Evolutionary conservation across 179 eudicot genomes (phyloP).

Genomic region (Gypsophila paniculata): DNA sequence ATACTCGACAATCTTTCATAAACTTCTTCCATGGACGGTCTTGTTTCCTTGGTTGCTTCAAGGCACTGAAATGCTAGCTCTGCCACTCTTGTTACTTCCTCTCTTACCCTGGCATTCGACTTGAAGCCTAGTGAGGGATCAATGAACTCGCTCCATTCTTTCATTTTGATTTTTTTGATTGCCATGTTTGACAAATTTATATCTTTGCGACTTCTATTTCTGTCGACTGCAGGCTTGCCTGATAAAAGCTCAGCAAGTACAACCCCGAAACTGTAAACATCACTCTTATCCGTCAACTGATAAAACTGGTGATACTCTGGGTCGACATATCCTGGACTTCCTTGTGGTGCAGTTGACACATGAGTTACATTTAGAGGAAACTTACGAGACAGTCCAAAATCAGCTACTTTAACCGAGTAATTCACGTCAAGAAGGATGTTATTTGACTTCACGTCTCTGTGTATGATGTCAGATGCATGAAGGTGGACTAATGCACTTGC

Average conservation of each 20-base stretch:
- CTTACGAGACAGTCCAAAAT: no score
- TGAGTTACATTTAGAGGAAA: slow-evolving; percentile 14
- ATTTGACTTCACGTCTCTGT: slow-evolving; percentile 23
- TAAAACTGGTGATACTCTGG: slow-evolving; percentile 24
- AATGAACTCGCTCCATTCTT: slow-evolving; percentile 27
- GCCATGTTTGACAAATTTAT: slow-evolving; percentile 33
- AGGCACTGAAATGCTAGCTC: slow-evolving; percentile 31
- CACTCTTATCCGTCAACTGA: background rate
- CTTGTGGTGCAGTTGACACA: slow-evolving; percentile 23
- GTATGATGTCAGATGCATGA: slow-evolving; percentile 23
- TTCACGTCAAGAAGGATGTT: slow-evolving; percentile 21
- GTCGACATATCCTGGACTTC: slow-evolving; percentile 25
- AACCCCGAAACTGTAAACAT: slow-evolving; percentile 27
- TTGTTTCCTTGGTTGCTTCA: slow-evolving; percentile 26
- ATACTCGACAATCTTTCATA: slow-evolving; percentile 6
- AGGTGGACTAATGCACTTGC: slow-evolving; percentile 23
- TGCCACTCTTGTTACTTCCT: slow-evolving; percentile 26
- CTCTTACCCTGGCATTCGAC: slow-evolving; percentile 7
- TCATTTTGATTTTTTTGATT: slow-evolving; percentile 17
- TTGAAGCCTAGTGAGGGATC: slow-evolving; percentile 27
- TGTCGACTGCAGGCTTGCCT: slow-evolving; percentile 24
- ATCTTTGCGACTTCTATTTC: slow-evolving; percentile 15
- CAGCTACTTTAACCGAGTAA: no score
- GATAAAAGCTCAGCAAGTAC: slow-evolving; percentile 23
- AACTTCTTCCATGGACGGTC: slow-evolving; percentile 36